A percentile compares a stretch with the other conserved stretches of the same genome.
phyloP scores from a whole-genome alignment of 2,329 filamentous ascomycete genomes.

The Claviceps sp. region DNA sequence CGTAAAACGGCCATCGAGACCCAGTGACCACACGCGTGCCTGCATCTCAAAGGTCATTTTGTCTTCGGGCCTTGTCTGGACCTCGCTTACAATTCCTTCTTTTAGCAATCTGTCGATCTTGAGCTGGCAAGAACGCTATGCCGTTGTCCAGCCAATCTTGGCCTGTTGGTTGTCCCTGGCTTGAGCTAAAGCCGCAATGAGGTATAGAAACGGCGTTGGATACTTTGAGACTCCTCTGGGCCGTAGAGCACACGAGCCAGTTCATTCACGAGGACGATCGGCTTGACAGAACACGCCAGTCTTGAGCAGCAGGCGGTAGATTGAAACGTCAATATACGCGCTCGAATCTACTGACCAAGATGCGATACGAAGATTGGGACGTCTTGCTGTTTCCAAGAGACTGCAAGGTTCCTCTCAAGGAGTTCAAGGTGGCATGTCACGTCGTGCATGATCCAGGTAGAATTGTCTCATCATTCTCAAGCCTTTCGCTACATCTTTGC shows the following conservation, averaged over 20 bases:
- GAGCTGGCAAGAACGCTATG: slow-evolving; percentile 4
- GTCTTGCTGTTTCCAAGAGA: slow-evolving; percentile 62
- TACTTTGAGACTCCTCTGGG: background rate
- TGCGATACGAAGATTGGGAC: slow-evolving; percentile 84
- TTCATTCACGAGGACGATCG: background rate
- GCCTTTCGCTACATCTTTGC: background rate
- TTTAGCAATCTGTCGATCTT: background rate
- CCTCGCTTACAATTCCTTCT: slow-evolving; percentile 7
- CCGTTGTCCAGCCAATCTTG: background rate
- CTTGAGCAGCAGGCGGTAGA: background rate
- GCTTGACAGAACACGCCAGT: background rate
- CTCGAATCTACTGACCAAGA: slow-evolving; percentile 23
- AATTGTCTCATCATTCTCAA: background rate
- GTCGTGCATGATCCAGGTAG: slow-evolving; percentile 41
- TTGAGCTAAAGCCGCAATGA: background rate
- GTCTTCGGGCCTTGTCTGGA: background rate
- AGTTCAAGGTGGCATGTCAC: slow-evolving; percentile 70
- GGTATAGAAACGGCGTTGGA: background rate
- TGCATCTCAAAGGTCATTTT: background rate
- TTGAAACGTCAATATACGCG: background rate
- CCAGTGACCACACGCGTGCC: background rate
- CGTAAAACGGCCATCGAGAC: background rate
- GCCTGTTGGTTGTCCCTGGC: background rate
- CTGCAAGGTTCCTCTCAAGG: slow-evolving; percentile 58
- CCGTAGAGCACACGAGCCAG: background rate